phyloP scores from a whole-genome alignment of 176 grass and related monocot genomes.

The Oryza brachyantha region DNA sequence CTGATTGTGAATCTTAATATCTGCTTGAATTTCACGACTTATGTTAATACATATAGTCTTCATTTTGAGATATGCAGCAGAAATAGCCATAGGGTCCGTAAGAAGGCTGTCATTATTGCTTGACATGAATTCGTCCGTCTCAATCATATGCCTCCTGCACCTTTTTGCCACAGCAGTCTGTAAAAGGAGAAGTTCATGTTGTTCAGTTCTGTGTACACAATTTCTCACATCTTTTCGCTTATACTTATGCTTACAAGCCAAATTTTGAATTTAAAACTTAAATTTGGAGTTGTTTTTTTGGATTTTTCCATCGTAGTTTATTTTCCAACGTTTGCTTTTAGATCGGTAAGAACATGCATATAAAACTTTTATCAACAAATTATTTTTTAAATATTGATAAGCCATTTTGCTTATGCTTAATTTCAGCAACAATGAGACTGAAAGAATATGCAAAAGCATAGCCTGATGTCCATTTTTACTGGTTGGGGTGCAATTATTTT shows the following conservation, averaged over 20 bases:
- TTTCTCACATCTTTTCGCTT: too few relatives aligned
- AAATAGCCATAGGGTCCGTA: constrained; percentile 71
- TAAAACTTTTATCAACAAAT: too few relatives aligned
- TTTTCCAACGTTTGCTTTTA: too few relatives aligned
- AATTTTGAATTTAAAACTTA: too few relatives aligned
- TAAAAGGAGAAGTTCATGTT: constrained; percentile 19
- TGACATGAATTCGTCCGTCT: constrained; percentile 94
- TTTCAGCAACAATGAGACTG: too few relatives aligned
- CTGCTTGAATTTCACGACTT: constrained; percentile 89
- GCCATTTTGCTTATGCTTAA: too few relatives aligned
- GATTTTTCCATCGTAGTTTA: too few relatives aligned
- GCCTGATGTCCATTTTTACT: not conserved
- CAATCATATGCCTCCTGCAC: constrained; percentile 93
- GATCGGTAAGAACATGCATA: too few relatives aligned
- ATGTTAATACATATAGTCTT: constrained; percentile 82
- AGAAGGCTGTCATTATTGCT: constrained; percentile 73
- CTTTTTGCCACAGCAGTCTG: constrained; percentile 80
- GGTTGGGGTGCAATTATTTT: constrained; percentile 4
- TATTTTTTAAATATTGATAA: too few relatives aligned
- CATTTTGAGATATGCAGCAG: constrained; percentile 94
- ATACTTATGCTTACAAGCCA: too few relatives aligned
- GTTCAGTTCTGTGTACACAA: constrained; percentile 5
- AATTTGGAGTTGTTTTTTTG: too few relatives aligned
- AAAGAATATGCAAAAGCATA: not conserved
- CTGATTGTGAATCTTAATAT: constrained; percentile 94